Percentiles rank a stretch among this genome's conserved stretches.
Evolutionary conservation across 1,139 yeast species (phyloP).

Genomic region (Geotrichum klebahnii): DNA sequence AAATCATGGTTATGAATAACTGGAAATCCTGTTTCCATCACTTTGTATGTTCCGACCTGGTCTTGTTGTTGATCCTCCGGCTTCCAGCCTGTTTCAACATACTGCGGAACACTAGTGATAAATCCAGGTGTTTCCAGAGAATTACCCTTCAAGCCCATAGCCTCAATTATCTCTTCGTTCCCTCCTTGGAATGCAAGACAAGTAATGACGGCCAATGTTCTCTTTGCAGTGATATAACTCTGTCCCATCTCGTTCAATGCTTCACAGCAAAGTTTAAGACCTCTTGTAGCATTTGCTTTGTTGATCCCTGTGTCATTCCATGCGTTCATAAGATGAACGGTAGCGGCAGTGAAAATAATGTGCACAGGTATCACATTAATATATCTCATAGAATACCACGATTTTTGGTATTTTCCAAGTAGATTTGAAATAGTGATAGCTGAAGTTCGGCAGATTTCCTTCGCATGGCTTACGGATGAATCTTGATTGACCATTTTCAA

Average conservation of each 20-base stretch:
- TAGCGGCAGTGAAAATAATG: constrained; percentile 31
- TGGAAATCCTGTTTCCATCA: background rate
- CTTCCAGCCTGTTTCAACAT: background rate
- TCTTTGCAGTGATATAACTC: constrained; percentile 16
- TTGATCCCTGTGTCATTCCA: constrained; percentile 19
- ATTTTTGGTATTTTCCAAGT: constrained; percentile 18
- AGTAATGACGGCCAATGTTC: constrained; percentile 14
- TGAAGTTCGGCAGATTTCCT: constrained; percentile 18
- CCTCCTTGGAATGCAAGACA: constrained; percentile 9
- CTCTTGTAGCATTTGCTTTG: constrained; percentile 16
- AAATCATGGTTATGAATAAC: too few relatives aligned
- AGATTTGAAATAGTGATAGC: constrained; percentile 22
- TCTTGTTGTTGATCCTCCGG: background rate
- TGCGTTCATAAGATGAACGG: constrained; percentile 22
- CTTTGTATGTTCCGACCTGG: too few relatives aligned
- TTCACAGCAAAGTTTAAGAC: constrained; percentile 21
- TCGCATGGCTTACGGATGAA: background rate
- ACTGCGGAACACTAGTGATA: background rate
- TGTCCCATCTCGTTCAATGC: constrained; percentile 16
- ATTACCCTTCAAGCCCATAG: background rate
- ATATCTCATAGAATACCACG: constrained; percentile 26
- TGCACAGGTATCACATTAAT: constrained; percentile 29
- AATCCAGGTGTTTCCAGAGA: background rate
- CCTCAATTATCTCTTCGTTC: background rate
- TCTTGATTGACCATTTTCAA: constrained; percentile 10